Evolutionary conservation across 208 protist genomes (phyloP).

Genomic region (Leishmania martiniquensis): DNA sequence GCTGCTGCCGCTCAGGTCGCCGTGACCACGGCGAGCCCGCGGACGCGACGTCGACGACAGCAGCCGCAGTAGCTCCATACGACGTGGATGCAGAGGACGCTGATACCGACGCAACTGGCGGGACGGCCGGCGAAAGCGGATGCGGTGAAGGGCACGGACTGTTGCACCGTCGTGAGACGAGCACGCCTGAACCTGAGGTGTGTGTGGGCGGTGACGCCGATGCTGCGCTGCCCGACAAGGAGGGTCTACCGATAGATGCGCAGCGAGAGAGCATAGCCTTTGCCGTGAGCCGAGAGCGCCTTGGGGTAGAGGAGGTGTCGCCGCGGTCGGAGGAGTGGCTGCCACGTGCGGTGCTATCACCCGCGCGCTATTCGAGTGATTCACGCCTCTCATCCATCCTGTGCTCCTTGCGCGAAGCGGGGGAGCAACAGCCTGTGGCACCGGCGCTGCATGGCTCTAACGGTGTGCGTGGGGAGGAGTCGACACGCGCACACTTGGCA

Average conservation of each 20-base stretch:
- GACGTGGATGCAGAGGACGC: slow-evolving; percentile 31
- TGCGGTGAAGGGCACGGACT: background rate
- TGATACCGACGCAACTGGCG: background rate
- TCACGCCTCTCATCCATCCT: slow-evolving; percentile 21
- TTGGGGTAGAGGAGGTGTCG: background rate
- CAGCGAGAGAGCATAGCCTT: background rate
- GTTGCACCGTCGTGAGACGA: background rate
- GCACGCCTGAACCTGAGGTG: background rate
- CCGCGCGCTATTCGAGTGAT: slow-evolving; percentile 12
- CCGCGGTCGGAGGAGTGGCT: background rate
- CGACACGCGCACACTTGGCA: background rate
- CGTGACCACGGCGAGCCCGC: background rate
- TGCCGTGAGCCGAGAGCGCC: too few relatives aligned
- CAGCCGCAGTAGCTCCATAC: background rate
- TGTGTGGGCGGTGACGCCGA: background rate
- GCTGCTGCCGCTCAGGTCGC: background rate
- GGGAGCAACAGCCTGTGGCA: background rate
- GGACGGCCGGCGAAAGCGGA: background rate
- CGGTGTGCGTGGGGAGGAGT: background rate
- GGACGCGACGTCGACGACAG: background rate
- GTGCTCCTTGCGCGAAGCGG: slow-evolving; percentile 13
- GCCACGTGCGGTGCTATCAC: background rate
- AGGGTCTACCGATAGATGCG: background rate
- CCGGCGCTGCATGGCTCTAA: background rate
- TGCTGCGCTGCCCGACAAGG: background rate